phyloP scores from a whole-genome alignment of 352 stramenopile species.

The Globisporangium heterothallicum region DNA sequence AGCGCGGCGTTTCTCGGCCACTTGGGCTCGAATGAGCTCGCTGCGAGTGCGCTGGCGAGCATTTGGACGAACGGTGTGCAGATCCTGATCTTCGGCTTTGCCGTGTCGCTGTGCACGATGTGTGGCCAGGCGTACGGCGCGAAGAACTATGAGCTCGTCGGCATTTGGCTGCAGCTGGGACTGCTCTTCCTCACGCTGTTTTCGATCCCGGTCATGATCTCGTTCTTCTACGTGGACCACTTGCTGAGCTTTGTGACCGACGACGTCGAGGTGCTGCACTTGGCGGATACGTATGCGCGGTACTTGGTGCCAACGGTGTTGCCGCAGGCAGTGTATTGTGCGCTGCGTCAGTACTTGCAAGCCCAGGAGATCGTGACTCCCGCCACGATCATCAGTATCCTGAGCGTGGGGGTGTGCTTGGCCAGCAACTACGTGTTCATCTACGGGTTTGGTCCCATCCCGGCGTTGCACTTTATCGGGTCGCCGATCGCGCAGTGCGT shows the following conservation, averaged over 20 bases:
- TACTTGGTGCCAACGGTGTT: constrained; percentile 59
- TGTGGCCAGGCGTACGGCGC: constrained; percentile 77
- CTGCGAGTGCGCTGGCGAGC: constrained; percentile 57
- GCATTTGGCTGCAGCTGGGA: constrained; percentile 76
- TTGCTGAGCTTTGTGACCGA: constrained; percentile 67
- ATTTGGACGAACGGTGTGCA: constrained; percentile 81
- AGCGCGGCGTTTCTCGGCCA: constrained; percentile 74
- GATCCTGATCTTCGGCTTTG: constrained; percentile 76
- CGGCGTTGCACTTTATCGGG: constrained; percentile 60
- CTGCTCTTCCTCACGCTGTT: constrained; percentile 64
- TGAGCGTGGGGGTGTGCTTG: constrained; percentile 59
- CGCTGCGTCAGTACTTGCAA: constrained; percentile 73
- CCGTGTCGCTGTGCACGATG: constrained; percentile 73
- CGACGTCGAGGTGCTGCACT: constrained; percentile 47
- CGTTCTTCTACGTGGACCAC: constrained; percentile 76
- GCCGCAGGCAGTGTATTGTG: constrained; percentile 65
- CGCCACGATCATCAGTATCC: constrained; percentile 70
- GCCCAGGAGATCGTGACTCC: constrained; percentile 77
- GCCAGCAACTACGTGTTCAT: constrained; percentile 76
- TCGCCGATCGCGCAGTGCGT: constrained; percentile 67
- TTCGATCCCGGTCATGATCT: constrained; percentile 69
- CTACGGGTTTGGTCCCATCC: constrained; percentile 61
- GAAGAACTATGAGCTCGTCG: constrained; percentile 71
- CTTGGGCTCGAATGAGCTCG: constrained; percentile 68
- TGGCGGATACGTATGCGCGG: constrained; percentile 59